These are phyloP conservation scores for Symbiodinium natans DNA, from an alignment of 73 alveolate species.

Conservation along the genomic window DNA sequence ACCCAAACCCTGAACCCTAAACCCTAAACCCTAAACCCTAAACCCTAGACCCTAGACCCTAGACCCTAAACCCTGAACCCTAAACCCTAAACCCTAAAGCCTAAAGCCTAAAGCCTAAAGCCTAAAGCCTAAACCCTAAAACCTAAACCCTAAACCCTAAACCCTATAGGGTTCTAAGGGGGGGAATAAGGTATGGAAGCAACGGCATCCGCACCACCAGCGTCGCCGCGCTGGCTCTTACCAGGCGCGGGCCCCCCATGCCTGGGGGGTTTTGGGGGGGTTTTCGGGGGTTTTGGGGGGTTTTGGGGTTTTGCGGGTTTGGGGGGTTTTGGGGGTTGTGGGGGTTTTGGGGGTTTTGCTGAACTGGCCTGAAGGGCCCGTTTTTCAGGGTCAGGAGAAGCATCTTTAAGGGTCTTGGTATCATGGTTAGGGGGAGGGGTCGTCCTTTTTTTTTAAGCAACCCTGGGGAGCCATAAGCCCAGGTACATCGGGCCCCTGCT, in stretches of 20 bases:
- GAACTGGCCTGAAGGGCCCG: background rate
- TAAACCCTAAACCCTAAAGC: too few relatives aligned
- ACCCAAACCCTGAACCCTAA: background rate
- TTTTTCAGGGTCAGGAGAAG: background rate
- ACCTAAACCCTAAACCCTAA: too few relatives aligned
- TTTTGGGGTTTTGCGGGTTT: background rate
- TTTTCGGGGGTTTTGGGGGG: background rate
- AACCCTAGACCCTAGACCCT: too few relatives aligned
- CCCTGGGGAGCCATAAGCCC: background rate
- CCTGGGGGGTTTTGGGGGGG: background rate
- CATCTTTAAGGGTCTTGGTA: too few relatives aligned
- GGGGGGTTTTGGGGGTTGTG: background rate
- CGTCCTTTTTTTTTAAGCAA: too few relatives aligned
- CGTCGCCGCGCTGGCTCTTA: background rate
- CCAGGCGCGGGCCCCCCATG: background rate
- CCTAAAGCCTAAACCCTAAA: too few relatives aligned
- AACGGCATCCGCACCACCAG: constrained; percentile 3
- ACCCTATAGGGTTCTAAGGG: too few relatives aligned
- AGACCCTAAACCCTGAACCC: too few relatives aligned
- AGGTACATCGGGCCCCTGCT: background rate
- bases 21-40: too few relatives aligned
- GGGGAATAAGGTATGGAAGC: background rate
- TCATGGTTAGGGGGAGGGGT: too few relatives aligned
- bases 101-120: too few relatives aligned
- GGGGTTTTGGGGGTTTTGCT: background rate